Evolutionary conservation across 345 rosid species (phyloP), one percentile per base, ranked within the genome.

Genomic region (Arabidopsis arenosa): DNA sequence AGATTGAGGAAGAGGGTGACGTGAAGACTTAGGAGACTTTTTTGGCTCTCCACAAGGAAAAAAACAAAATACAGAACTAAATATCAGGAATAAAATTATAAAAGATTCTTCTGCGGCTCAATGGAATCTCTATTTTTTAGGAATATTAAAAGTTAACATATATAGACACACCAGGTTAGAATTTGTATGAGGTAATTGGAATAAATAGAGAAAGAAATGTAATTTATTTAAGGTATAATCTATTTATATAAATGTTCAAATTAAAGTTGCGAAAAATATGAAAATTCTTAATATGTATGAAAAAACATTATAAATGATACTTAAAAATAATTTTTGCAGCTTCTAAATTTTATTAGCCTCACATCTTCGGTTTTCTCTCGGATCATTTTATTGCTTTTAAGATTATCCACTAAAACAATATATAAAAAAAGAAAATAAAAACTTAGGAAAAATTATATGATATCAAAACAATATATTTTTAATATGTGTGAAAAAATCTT

Each of bases 51-150:
- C 51, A 36, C 15, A 36, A 43, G 26, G 10, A 26, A 26, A 40
- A 21, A 10, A 32, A 14, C 33, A 26, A 53, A 26, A 52, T 1
- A 17, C 45, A 59, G 6, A 32, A 47, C 33, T 15, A 57, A 26
- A 75, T 13, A 14, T 58, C 15, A 18, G 36, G 14, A 51, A 39
- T 49, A 36, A 41, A 30, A 51, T 75, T 75, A 59, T 39, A 52
- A 51, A 23, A 68, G 79, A 75, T 75, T 75, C 74, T 76, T 47
- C n/a, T 12, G 28, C 54, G 28, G 73, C 73, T 54, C 69, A 59
- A 68, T 59, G 74, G 67, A 75, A 68, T 75, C 79, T 66, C 13
- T 48, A n/a, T 26, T 9, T 48, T 63, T 44, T 49, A 21, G 56
- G 15, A 40, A 52, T 26, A 39, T 58, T 11, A 14, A 45, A 14